Conservation (phyloP, 225 moss, liverwort and hornwort species). For the Asterella californica region DNA sequence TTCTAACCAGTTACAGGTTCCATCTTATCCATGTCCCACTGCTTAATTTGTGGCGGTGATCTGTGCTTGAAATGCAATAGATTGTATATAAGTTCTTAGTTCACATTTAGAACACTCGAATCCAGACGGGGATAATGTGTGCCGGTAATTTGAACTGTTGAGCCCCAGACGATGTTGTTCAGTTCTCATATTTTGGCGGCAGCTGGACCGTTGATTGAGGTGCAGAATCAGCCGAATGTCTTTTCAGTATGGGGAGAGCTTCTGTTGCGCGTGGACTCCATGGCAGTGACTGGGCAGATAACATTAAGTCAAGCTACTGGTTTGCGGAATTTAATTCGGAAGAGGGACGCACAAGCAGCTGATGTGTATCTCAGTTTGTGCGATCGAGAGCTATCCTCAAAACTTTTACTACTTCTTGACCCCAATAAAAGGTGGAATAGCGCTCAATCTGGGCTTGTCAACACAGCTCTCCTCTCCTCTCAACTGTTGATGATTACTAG, state of each 20-base stretch:
- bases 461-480: not conserved
- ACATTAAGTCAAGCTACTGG: conserved; percentile 51
- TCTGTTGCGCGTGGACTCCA: conserved; percentile 58
- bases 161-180: not conserved
- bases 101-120: too few relatives aligned
- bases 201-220: conserved; percentile 13
- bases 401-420: conserved; percentile 46
- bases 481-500: not conserved
- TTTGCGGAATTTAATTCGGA: conserved; percentile 53
- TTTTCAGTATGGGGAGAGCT: conserved; percentile 63
- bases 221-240: conserved; percentile 19
- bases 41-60: too few relatives aligned
- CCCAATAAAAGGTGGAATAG: conserved; percentile 48
- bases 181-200: conserved; percentile 5
- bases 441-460: conserved; percentile 1
- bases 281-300: conserved; percentile 57
- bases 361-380: conserved; percentile 48
- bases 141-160: not conserved
- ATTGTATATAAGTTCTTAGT: too few relatives aligned
- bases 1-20: too few relatives aligned
- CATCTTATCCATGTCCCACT: too few relatives aligned
- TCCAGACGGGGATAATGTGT: not conserved
- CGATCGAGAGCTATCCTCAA: conserved; percentile 51
- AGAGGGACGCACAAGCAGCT: conserved; percentile 70
- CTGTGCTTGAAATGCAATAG: too few relatives aligned